Evolutionary conservation across 139 green algal genomes (phyloP).

Genomic region (Tetradesmus obliquus): DNA sequence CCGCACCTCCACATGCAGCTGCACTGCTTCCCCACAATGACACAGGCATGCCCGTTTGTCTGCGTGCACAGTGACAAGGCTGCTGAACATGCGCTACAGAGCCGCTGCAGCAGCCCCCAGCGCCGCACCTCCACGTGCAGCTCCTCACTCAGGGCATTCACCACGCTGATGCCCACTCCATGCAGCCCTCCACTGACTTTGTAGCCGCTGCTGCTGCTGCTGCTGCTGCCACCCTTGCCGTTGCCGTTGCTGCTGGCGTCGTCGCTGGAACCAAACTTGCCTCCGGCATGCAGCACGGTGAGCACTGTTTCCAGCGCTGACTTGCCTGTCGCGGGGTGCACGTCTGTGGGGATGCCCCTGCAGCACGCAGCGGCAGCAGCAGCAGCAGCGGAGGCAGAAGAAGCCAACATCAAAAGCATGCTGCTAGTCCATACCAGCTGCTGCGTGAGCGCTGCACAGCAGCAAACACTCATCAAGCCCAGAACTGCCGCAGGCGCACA

Average conservation of each 20-base stretch:
- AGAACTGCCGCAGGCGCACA: constrained; percentile 26
- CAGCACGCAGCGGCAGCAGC: not conserved
- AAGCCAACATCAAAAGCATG: not conserved
- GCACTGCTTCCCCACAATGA: too few species aligned
- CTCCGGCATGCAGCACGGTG: constrained; percentile 97
- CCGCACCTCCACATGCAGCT: too few species aligned
- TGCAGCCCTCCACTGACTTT: constrained; percentile 94
- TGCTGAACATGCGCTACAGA: too few species aligned
- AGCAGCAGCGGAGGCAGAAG: not conserved
- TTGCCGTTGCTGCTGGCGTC: constrained; percentile 55
- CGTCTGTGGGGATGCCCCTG: constrained; percentile 91
- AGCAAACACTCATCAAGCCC: not conserved
- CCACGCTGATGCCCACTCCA: constrained; percentile 96
- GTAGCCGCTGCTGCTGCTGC: constrained; percentile 69
- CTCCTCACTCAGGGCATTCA: constrained; percentile 94
- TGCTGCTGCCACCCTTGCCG: not conserved
- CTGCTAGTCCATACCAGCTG: not conserved
- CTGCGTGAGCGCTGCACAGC: not conserved
- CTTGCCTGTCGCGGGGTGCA: constrained; percentile 90
- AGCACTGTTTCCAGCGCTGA: constrained; percentile 84
- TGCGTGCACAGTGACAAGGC: too few species aligned
- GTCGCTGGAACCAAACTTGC: constrained; percentile 95
- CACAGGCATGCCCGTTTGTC: too few species aligned
- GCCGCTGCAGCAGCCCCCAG: too few species aligned
- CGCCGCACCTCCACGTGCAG: constrained; percentile 53